These are phyloP conservation scores for Apiospora marii DNA, from an alignment of 2,329 filamentous ascomycete genomes.

Conservation along the genomic window DNA sequence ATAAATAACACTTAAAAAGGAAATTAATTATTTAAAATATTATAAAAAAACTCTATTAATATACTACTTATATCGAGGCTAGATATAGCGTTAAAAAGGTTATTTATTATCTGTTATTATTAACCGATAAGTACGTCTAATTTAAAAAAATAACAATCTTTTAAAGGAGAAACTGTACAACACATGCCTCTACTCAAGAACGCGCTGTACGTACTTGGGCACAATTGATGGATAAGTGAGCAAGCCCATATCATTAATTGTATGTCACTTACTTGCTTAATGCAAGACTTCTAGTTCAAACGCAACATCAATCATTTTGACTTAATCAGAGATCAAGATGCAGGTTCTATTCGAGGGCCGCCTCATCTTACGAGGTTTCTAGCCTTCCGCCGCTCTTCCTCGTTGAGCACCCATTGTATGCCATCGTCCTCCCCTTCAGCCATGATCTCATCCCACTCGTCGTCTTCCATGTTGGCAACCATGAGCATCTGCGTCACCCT, in stretches of 20 bases:
- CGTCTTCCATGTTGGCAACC: constrained; percentile 81
- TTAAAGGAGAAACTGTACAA: no score
- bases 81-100: no score
- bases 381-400: constrained; percentile 69
- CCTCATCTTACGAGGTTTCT: constrained; percentile 61
- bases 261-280: neutral
- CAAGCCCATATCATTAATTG: neutral
- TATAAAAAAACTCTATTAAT: no score
- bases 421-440: constrained; percentile 58
- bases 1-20: no score
- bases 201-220: no score
- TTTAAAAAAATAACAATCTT: no score
- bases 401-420: constrained; percentile 66
- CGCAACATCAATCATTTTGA: neutral
- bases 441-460: constrained; percentile 77
- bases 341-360: neutral
- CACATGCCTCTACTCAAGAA: neutral
- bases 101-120: no score
- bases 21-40: no score
- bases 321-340: constrained; percentile 21
- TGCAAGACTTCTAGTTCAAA: neutral
- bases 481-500: constrained; percentile 74
- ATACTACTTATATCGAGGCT: no score
- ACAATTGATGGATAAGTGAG: neutral
- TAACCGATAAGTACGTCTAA: no score